Percentiles rank a stretch among this genome's conserved stretches.
These are phyloP conservation scores for Lactarius akahatsu DNA, from an alignment of 768 basidiomycete genomes.

Conservation along the genomic window DNA sequence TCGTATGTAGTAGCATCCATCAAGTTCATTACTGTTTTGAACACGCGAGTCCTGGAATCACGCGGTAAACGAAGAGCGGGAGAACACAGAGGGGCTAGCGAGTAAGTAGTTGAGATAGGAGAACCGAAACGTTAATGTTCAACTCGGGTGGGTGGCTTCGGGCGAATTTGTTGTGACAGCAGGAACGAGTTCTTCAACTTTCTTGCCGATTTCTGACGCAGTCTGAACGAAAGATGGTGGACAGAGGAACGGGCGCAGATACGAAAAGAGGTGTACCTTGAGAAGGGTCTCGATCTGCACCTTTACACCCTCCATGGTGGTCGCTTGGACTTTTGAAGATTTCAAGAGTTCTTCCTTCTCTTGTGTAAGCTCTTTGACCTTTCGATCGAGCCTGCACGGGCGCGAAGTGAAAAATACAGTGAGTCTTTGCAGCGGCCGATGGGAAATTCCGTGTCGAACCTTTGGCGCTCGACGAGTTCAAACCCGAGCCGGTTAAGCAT, in stretches of 20 bases:
- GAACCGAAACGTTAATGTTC: neutral
- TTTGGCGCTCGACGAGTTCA: slow-evolving; percentile 83
- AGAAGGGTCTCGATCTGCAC: slow-evolving; percentile 71
- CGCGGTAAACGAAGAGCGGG: neutral
- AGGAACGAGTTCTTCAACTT: slow-evolving; percentile 29
- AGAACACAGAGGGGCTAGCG: neutral
- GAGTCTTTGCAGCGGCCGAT: slow-evolving; percentile 27
- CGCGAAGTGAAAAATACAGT: slow-evolving; percentile 12
- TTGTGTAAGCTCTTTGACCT: slow-evolving; percentile 61
- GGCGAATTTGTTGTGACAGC: slow-evolving; percentile 8
- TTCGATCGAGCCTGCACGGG: slow-evolving; percentile 62
- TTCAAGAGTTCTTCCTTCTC: slow-evolving; percentile 80
- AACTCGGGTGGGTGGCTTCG: slow-evolving; percentile 3
- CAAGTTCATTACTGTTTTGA: slow-evolving; percentile 17
- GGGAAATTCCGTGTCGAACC: slow-evolving; percentile 45
- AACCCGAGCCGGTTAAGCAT: slow-evolving; percentile 88
- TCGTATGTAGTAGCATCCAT: slow-evolving; percentile 21
- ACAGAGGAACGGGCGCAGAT: neutral
- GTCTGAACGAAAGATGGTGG: slow-evolving; percentile 23
- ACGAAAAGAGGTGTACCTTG: slow-evolving; percentile 49
- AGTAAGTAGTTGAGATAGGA: neutral
- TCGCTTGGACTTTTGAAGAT: slow-evolving; percentile 69
- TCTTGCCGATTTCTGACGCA: slow-evolving; percentile 27
- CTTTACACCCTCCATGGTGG: slow-evolving; percentile 77
- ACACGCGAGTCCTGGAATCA: neutral